Percentiles rank a stretch among this genome's conserved stretches.
phyloP scores from a whole-genome alignment of 495 filamentous ascomycete species.

The Neurospora sp. region DNA sequence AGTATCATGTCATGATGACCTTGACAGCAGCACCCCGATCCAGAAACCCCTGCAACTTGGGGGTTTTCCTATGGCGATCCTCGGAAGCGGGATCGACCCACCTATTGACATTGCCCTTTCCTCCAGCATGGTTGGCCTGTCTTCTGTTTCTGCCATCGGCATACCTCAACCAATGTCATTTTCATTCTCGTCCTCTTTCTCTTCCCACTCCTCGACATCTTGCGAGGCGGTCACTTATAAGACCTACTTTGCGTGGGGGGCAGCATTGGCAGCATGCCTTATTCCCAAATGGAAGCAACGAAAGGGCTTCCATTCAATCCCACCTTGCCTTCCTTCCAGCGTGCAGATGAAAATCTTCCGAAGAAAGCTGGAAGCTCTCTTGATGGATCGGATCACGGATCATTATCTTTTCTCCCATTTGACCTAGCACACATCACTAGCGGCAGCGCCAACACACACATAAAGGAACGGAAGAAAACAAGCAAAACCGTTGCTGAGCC shows the following conservation, averaged over 20 bases:
- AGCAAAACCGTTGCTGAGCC: background rate
- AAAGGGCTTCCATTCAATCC: background rate
- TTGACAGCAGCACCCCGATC: background rate
- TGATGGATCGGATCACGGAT: background rate
- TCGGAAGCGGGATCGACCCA: background rate
- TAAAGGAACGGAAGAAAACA: background rate
- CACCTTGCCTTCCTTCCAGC: background rate
- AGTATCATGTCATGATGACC: background rate
- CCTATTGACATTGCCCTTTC: background rate
- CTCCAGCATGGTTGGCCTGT: background rate
- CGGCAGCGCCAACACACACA: background rate
- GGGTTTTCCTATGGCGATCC: background rate
- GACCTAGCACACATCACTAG: background rate
- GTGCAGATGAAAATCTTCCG: background rate
- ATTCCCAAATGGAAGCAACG: background rate
- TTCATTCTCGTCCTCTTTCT: background rate
- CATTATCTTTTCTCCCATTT: background rate
- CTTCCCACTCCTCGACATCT: background rate
- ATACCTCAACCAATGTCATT: background rate
- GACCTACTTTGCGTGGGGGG: background rate
- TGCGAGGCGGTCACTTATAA: background rate
- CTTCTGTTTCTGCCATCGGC: background rate
- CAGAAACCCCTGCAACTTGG: background rate
- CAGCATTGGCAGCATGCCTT: background rate
- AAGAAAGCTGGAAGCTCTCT: background rate